Conservation (phyloP, 208 protist genomes). For the Angomonas deanei region DNA sequence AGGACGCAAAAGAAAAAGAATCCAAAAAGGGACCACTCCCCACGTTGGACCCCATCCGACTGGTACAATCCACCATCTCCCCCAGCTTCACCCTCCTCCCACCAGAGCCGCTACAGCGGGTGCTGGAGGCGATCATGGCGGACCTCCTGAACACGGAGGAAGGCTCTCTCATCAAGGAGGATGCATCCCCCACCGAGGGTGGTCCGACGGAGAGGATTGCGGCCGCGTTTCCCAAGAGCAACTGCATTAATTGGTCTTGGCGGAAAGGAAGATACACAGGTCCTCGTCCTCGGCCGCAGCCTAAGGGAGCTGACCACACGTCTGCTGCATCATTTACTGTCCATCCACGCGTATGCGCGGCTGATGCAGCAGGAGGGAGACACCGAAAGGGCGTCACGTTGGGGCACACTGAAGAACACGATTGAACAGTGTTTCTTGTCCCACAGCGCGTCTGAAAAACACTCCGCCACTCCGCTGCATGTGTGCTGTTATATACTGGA, state of each 20-base stretch:
- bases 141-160: slow-evolving; percentile 6
- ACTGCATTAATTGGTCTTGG: not conserved
- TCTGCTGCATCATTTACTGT: not conserved
- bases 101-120: not conserved
- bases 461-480: too few relatives aligned
- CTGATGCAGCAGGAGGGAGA: not conserved
- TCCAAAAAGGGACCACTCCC: not conserved
- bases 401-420: not conserved
- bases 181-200: not conserved
- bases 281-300: not conserved
- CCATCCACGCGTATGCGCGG: not conserved
- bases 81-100: slow-evolving; percentile 5
- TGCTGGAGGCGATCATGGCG: not conserved
- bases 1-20: not conserved
- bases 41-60: not conserved
- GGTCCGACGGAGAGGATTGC: not conserved
- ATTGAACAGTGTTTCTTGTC: not conserved
- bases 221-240: not conserved
- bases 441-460: not conserved
- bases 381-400: not conserved
- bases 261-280: not conserved
- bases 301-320: not conserved
- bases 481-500: not conserved
- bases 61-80: slow-evolving; percentile 2
- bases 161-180: not conserved